Evolutionary conservation across 2,329 filamentous ascomycete species (phyloP), one percentile per base, ranked within the genome.

Genomic region (Trichophyton simii): DNA sequence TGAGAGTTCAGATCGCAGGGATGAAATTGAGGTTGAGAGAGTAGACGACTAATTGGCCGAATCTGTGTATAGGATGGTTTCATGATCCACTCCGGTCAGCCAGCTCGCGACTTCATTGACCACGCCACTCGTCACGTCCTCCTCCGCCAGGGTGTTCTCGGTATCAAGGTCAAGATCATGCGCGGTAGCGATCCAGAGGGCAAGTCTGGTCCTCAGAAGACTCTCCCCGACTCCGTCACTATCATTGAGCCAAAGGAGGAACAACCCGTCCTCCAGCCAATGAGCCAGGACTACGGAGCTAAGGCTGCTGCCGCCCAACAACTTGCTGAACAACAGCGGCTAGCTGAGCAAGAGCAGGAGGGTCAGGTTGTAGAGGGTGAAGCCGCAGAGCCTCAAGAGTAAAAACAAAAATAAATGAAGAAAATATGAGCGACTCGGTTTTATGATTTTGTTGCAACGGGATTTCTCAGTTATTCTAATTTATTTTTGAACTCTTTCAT

Each of bases 151-250:
- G 94, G 94, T 89, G 94, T 99, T 70, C 84, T 99, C 70, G 94
- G 94, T 83, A 99, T 99, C 84, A 99, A 99, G 87, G 94, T 99
- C 81, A 99, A 99, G 91, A 99, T 99, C 83, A 99, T 99, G 94
- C 91, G 95, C 79, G 94, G 94, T 77, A 94, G 90, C 72, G 94
- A 99, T 83, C 94, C 94, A 78, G 91, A 97, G 82, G 94, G 94
- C 87, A 99, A 99, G 87, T 86, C 90, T 74, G 91, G 94, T 71
- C 91, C 92, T 73, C 89, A 91, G 82, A 96, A 97, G 87, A 87
- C 91, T 70, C 89, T 99, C 68, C 94, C 94, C 71, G 94, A 99
- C 79, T 90, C 91, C 77, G 94, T 99, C 79, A 97, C 92, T 78
- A 94, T 99, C 81, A 96, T 97, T 80, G 94, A 99, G 84, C 95